Evolutionary conservation across 2,329 filamentous ascomycete genomes (phyloP), one percentile per base, ranked within the genome.

Genomic region (Pseudogymnoascus sp.): DNA sequence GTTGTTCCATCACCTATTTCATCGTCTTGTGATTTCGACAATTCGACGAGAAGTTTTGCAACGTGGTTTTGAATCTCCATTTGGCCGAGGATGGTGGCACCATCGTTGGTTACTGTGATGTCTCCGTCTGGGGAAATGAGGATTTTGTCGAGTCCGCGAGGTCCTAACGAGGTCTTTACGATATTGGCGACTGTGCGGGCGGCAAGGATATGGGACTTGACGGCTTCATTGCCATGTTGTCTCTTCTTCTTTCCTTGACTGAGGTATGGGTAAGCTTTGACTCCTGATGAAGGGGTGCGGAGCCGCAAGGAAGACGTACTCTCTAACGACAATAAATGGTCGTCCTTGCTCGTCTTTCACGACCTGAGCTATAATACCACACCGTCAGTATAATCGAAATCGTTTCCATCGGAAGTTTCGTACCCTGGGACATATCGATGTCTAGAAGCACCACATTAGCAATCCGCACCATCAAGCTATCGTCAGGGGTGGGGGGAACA

Each of bases 41-140:
- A 85, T 73, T 96, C 92, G 57, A 99, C 94, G 62, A 99, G 79
- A 58, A 99, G 82, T 78, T 97, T 97, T 64, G 94, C 94, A 63
- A 99, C 91, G 75, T 97, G 92, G 81, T 99, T 97, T 67, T 90
- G 89, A 68, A 99, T 92, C 78, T 99, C 94, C 94, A 99, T 99
- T 82, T 95, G 91, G 69, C 90, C 87, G 67, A 99, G 80, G 70
- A 99, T 99, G 48, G 94, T 99, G 60, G 95, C 95, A 70, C 94
- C 94, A 77, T 99, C 94, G 78, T 99, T 99, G 67, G 94, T 99
- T 64, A 99, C 91, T 63, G 94, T 99, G 74, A 99, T 99, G 76
- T 99, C 94, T 74, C 94, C 94, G 73, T 99, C 94, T 63, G 94
- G 89, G 58, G 94, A 99, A 70, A 99, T 99, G 68, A 99, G 83